Evolutionary conservation across 169 alveolate species (phyloP).

Genomic region (Plasmodium vivax): DNA sequence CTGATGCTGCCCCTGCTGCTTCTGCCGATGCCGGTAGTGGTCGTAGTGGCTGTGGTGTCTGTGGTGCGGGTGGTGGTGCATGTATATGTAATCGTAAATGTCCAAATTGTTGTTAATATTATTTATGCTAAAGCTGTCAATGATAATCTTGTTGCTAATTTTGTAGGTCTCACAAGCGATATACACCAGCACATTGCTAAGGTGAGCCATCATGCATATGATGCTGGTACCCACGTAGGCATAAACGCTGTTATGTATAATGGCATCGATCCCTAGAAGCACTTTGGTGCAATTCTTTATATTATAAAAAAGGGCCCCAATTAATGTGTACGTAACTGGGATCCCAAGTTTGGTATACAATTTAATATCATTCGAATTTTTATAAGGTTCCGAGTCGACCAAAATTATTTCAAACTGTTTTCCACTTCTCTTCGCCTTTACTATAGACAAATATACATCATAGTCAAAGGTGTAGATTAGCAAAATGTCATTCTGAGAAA

Average conservation of each 20-base stretch:
- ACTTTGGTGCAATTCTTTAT: slow-evolving; percentile 67
- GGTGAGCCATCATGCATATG: slow-evolving; percentile 58
- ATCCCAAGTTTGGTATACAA: slow-evolving; percentile 70
- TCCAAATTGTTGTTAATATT: slow-evolving; percentile 68
- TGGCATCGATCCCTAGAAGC: slow-evolving; percentile 64
- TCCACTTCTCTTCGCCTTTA: slow-evolving; percentile 67
- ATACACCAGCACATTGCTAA: slow-evolving; percentile 51
- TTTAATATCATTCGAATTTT: slow-evolving; percentile 70
- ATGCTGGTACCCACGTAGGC: slow-evolving; percentile 72
- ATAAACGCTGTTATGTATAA: slow-evolving; percentile 70
- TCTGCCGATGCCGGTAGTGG: neutral
- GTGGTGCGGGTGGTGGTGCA: slow-evolving; percentile 35
- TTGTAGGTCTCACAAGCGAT: slow-evolving; percentile 71
- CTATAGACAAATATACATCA: slow-evolving; percentile 66
- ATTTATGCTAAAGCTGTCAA: slow-evolving; percentile 68
- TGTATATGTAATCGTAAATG: slow-evolving; percentile 59
- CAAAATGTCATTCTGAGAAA: slow-evolving; percentile 33
- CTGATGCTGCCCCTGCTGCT: neutral
- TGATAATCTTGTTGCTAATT: slow-evolving; percentile 68
- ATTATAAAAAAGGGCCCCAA: slow-evolving; percentile 64
- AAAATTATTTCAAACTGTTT: slow-evolving; percentile 44
- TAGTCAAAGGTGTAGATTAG: slow-evolving; percentile 73
- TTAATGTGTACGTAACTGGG: slow-evolving; percentile 70
- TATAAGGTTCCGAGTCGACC: slow-evolving; percentile 75
- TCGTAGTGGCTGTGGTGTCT: neutral